Percentiles rank a stretch among this genome's conserved stretches.
Evolutionary conservation across 2,329 filamentous ascomycete genomes (phyloP).

Genomic region (Trichoderma arundinaceum): DNA sequence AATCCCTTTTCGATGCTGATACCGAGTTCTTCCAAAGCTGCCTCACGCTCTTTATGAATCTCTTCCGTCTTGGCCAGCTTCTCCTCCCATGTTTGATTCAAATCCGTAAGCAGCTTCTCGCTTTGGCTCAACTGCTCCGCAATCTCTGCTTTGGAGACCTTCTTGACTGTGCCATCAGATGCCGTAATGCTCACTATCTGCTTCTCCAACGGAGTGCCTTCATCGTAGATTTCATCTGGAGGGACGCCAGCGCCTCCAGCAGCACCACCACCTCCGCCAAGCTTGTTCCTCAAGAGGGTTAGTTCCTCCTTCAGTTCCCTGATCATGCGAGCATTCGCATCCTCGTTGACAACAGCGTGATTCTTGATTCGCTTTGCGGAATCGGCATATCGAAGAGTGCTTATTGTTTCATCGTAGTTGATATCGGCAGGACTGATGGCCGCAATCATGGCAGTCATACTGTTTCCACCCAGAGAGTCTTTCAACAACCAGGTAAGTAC

Average conservation of each 20-base stretch:
- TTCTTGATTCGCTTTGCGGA: slow-evolving; percentile 99
- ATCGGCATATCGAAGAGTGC: slow-evolving; percentile 93
- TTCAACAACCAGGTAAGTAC: slow-evolving; percentile 96
- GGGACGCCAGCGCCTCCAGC: slow-evolving; percentile 57
- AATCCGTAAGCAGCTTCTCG: slow-evolving; percentile 92
- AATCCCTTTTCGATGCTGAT: slow-evolving; percentile 99
- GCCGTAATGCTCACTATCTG: slow-evolving; percentile 95
- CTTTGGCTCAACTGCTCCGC: slow-evolving; percentile 94
- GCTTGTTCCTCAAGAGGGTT: slow-evolving; percentile 81
- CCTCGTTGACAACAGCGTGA: slow-evolving; percentile 98
- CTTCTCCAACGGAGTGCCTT: slow-evolving; percentile 89
- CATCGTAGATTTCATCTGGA: slow-evolving; percentile 84
- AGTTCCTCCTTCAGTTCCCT: slow-evolving; percentile 96
- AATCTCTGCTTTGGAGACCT: slow-evolving; percentile 97
- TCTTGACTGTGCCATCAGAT: slow-evolving; percentile 84
- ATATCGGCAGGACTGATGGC: slow-evolving; percentile 98
- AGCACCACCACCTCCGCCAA: slow-evolving; percentile 62
- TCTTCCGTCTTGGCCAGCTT: slow-evolving; percentile 93
- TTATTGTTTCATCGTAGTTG: slow-evolving; percentile 97
- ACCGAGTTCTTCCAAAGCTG: slow-evolving; percentile 91
- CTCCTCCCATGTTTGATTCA: slow-evolving; percentile 99
- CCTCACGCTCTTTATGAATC: slow-evolving; percentile 96
- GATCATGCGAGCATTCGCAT: slow-evolving; percentile 98
- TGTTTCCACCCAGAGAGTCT: slow-evolving; percentile 96
- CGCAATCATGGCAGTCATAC: slow-evolving; percentile 99